Conservation (phyloP, 2,329 filamentous ascomycete genomes). For the Chaetomium sp. region DNA sequence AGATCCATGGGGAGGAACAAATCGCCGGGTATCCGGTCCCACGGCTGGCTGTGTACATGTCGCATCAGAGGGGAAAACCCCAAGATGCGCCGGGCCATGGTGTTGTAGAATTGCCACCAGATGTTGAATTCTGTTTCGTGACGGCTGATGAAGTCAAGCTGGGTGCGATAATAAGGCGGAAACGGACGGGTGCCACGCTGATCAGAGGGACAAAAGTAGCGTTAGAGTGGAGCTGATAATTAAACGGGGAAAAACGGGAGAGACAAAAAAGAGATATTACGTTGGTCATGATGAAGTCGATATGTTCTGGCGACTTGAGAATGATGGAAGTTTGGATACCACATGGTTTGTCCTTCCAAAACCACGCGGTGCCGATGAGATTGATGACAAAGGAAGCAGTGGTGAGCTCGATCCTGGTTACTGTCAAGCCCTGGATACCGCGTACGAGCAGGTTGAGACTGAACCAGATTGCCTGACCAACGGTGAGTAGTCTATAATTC, state of each 20-base stretch:
- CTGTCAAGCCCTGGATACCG: neutral
- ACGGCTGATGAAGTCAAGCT: slow-evolving; percentile 29
- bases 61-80: neutral
- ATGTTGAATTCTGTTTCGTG: neutral
- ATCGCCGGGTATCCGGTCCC: neutral
- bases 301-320: neutral
- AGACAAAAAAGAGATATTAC: neutral
- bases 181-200: too few relatives aligned
- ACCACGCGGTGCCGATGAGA: slow-evolving; percentile 1
- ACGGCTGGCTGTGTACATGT: neutral
- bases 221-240: slow-evolving; percentile 6
- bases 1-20: neutral
- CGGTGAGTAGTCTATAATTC: neutral
- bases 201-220: too few relatives aligned
- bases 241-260: neutral
- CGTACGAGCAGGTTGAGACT: neutral
- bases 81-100: slow-evolving; percentile 16
- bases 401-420: neutral
- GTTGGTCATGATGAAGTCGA: neutral
- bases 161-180: slow-evolving; percentile 26
- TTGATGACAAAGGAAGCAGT: neutral
- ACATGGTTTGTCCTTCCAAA: slow-evolving; percentile 1
- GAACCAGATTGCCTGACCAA: neutral
- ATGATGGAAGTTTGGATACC: neutral
- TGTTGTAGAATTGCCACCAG: slow-evolving; percentile 14